Evolutionary conservation across 2,329 filamentous ascomycete species (phyloP), one percentile per base, ranked within the genome.

Genomic region (Dothideomycetes sp.): DNA sequence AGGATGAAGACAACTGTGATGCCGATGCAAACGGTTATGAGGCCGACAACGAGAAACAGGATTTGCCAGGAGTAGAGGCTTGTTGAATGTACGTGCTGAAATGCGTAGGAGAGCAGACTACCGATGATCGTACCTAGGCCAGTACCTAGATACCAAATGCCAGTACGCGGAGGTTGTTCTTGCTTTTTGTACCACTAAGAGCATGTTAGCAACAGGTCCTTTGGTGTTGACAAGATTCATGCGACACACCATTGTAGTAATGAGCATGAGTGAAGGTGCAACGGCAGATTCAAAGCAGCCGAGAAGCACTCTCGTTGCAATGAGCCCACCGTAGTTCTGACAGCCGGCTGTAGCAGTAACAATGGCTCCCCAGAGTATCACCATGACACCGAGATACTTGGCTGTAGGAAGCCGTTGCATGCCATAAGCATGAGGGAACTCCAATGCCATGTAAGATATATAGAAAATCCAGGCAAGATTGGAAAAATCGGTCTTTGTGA

Each of bases 131-230:
- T 77, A 0, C 73, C 72, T 0, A 69, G 44, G 0, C 76, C 75
- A 37, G 75, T 80, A 0, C 74, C 78, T 4, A 73, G 65, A 48
- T 82, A 82, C 78, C 78, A 83, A n/a, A 70, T 69, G 0, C 76
- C 76, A 3, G 80, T 69, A 0, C 79, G 67, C 18, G 78, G 55
- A 0, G 78, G 76, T 55, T 82, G 78, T 50, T 83, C 43, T n/a
- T 45, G 22, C 13, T 45, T 40, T 31, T 53, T 56, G 46, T 58
- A 59, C 52, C 53, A 56, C 35, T 30, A 10, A 1, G 25, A 13
- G 5, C 8, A 12, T 23, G 17, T 15, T 17, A 22, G 10, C 9
- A 16, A 23, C 5, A 13, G n/a, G 13, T 22, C 5, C 5, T 35
- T 8, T 10, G 13, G 8, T 23, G 7, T 23, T 10, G 33, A 13